phyloP scores from a whole-genome alignment of 352 stramenopile species.

The Phytophthora niederhauseri region DNA sequence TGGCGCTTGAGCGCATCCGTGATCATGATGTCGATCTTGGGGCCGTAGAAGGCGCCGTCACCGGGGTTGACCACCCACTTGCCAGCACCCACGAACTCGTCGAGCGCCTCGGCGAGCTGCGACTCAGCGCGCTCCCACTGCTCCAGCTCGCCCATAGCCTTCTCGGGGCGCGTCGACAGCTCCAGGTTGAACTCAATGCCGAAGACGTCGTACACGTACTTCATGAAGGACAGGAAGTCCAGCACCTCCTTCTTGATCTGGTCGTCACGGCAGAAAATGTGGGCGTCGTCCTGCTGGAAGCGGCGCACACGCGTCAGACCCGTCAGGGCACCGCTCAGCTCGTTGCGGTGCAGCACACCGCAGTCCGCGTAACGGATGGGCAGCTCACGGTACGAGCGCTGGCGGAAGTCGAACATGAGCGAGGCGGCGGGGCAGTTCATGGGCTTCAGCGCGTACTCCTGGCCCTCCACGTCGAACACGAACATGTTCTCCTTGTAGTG shows the following conservation, averaged over 20 bases:
- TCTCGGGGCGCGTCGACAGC: conserved; percentile 96
- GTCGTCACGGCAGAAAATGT: conserved; percentile 98
- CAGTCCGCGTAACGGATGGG: conserved; percentile 98
- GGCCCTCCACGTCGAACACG: conserved; percentile 96
- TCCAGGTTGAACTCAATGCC: conserved; percentile 98
- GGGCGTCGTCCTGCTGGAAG: conserved; percentile 98
- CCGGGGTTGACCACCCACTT: conserved; percentile 97
- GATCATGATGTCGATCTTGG: conserved; percentile 99
- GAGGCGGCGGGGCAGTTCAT: conserved; percentile 99
- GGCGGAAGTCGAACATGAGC: conserved; percentile 95
- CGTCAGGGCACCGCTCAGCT: conserved; percentile 95
- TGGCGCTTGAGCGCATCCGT: conserved; percentile 97
- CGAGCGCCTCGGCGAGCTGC: conserved; percentile 91
- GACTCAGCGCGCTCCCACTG: conserved; percentile 90
- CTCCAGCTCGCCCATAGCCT: conserved; percentile 94
- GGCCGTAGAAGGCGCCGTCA: conserved; percentile 99
- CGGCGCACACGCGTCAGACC: conserved; percentile 97
- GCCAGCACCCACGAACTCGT: conserved; percentile 94
- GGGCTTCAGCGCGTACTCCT: conserved; percentile 97
- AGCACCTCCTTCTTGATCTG: conserved; percentile 92
- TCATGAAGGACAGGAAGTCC: conserved; percentile 96
- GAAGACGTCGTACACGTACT: conserved; percentile 98
- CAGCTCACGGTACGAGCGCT: conserved; percentile 97
- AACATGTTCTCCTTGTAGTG: conserved; percentile 99
- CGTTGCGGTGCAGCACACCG: conserved; percentile 98